Evolutionary conservation across 805 yeast species (phyloP), one percentile per base, ranked within the genome.

Genomic region (Blastobotrys attinorum): DNA sequence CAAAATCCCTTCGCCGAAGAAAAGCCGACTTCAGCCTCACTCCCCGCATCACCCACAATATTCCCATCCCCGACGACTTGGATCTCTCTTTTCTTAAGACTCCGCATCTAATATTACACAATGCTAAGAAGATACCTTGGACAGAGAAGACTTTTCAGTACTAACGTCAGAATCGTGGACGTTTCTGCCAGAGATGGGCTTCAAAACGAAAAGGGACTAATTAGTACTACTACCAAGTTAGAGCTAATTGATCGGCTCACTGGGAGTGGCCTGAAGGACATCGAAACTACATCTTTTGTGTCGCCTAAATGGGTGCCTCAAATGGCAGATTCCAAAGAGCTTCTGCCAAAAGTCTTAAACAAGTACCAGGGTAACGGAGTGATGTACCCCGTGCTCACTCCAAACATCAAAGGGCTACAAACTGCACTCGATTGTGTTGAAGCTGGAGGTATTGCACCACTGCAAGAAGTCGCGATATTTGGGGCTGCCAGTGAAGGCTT

Each of bases 221-320:
- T 60, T 6, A 34, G 59, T 17, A 55, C 61, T 2, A 54, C 47
- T 17, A 50, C 46, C 21, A 60, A 60, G 33, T 44, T 58, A 18
- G 54, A 51, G 17, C 58, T 60, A 20, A 55, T 60, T 13, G 50
- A 49, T 33, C 48, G 54, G 8, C 52, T 60, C 11, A 54, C 53
- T 4, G 15, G 39, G 2, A 39, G 56, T n/a, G 62, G 63, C 7
- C 35, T 60, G 15, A 39, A 39, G 35, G 47, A 38, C 11, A 50
- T 60, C 16, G 64, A 60, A 41, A 52, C 48, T 3, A 57, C 64
- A 4, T 49, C 64, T 1, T 60, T 60, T 47, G 64, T 60, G 13
- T 58, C 64, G 8, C 64, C 64, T 10, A 60, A 59, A 40, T 60
- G 64, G 64, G 63, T 60, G 5, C 64, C 64, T 17, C 63, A 59